Evolutionary conservation across 805 yeast genomes (phyloP).

Genomic region (Suhomyces canberraensis): DNA sequence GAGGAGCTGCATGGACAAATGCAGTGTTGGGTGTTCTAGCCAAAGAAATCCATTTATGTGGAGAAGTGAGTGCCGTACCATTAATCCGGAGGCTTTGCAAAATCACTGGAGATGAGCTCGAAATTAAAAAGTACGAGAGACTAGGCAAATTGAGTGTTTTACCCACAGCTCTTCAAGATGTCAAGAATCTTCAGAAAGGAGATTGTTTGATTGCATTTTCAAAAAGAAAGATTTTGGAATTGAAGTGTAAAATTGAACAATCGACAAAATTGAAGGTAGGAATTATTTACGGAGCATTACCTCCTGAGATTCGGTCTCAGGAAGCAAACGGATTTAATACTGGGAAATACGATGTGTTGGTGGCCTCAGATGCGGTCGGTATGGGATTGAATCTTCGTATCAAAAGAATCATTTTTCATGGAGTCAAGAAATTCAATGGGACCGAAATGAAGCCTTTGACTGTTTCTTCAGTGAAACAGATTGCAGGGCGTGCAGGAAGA

Average conservation of each 20-base stretch:
- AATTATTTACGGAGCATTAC: slow-evolving; percentile 90
- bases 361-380: slow-evolving; percentile 96
- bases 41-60: slow-evolving; percentile 86
- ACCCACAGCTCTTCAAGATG: slow-evolving; percentile 24
- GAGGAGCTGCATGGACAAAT: slow-evolving; percentile 96
- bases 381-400: slow-evolving; percentile 93
- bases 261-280: slow-evolving; percentile 68
- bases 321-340: slow-evolving; percentile 78
- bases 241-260: slow-evolving; percentile 67
- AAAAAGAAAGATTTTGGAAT: slow-evolving; percentile 63
- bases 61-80: slow-evolving; percentile 83
- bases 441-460: slow-evolving; percentile 43
- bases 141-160: slow-evolving; percentile 68
- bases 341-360: slow-evolving; percentile 77
- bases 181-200: slow-evolving; percentile 54
- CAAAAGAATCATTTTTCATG: slow-evolving; percentile 72
- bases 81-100: slow-evolving; percentile 55
- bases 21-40: slow-evolving; percentile 87
- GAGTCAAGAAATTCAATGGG: slow-evolving; percentile 72
- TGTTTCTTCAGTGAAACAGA: slow-evolving; percentile 76
- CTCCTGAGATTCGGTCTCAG: slow-evolving; percentile 87
- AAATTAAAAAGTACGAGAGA: slow-evolving; percentile 68
- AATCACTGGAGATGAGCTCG: slow-evolving; percentile 77
- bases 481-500: slow-evolving; percentile 96
- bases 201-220: slow-evolving; percentile 91